These are phyloP conservation scores for Pisolithus tinctorius DNA, from an alignment of 768 basidiomycete genomes.

Conservation along the genomic window DNA sequence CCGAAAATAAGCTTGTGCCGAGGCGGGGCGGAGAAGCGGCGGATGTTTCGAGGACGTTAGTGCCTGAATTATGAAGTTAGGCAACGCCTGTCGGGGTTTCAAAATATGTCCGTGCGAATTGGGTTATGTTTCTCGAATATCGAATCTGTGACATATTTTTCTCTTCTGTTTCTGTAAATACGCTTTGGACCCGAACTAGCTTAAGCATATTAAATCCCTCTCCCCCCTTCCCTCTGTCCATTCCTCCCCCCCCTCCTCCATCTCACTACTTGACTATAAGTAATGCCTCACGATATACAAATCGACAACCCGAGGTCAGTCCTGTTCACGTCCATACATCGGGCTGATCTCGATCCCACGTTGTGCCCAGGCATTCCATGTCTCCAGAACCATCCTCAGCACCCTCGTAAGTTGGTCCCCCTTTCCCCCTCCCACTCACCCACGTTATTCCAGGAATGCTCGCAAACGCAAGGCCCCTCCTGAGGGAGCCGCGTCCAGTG, in stretches of 20 bases:
- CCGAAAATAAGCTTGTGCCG: conserved; percentile 12
- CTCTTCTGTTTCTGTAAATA: conserved; percentile 33
- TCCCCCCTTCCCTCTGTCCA: conserved; percentile 7
- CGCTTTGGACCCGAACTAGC: conserved; percentile 31
- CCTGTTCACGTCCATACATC: conserved; percentile 9
- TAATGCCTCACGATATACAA: conserved; percentile 15
- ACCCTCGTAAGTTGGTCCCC: conserved; percentile 15
- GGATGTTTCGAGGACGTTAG: conserved; percentile 17
- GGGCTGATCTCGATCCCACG: conserved; percentile 8
- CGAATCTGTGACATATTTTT: conserved; percentile 36
- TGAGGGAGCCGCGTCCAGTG: conserved; percentile 13
- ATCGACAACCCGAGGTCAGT: conserved; percentile 13
- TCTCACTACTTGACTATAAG: background rate
- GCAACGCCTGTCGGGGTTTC: conserved; percentile 26
- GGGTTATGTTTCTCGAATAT: conserved; percentile 27
- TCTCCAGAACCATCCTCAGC: conserved; percentile 10
- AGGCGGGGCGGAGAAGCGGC: conserved; percentile 14
- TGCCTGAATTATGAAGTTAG: conserved; percentile 26
- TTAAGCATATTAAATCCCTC: conserved; percentile 29
- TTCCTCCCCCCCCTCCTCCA: conserved; percentile 3
- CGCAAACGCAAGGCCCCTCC: conserved; percentile 37
- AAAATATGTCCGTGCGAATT: conserved; percentile 28
- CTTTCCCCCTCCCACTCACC: conserved; percentile 13
- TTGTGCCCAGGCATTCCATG: conserved; percentile 4
- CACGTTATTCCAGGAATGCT: conserved; percentile 20